Evolutionary conservation across 306 rosid genomes (phyloP), one percentile per base, ranked within the genome.

Genomic region (Ceratonia siliqua): DNA sequence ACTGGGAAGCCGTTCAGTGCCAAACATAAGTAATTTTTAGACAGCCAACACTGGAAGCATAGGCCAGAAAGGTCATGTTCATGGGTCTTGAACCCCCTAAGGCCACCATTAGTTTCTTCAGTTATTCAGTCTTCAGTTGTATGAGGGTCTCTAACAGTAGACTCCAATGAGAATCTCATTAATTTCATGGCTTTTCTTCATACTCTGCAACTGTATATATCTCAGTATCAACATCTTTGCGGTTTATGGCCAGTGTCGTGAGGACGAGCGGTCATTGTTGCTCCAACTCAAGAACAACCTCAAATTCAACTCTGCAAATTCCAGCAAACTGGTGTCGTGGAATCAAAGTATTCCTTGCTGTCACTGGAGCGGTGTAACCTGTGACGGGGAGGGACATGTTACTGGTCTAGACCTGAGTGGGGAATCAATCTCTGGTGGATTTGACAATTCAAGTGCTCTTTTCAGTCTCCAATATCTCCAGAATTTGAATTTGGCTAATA

Each of bases 381-480:
- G 84, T 43, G 53, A 42, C 0, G 5, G 64, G 38, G 21, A 75
- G 9, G 83, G 88, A 0, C 68, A 15, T 39, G 87, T 86, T 36
- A 20, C n/a, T 42, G 75, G 78, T 45, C 78, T 86, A n/a, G 78
- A 80, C 13, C 38, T 83, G 42, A 55, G 80, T 35, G 33, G 5
- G 0, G 78, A 86, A 75, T 39, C 20, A 0, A 81, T 86, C 39
- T 1, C 4, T 0, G 77, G 81, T 15, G 79, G 76, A 24, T 22
- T 83, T 11, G 71, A 62, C 72, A 50, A 75, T 43, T 83, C 79
- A 32, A 84, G 79, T n/a, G 18, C 61, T 32, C 73, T 84, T 5
- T 84, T 84, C 81, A 27, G n/a, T 35, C 79, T 84, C 13, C 65
- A 63, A n/a, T 14, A 79, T 75, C 84, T 83, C 27, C 50, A 76